Evolutionary conservation across 768 basidiomycete species (phyloP).

Genomic region (Imleria badia): DNA sequence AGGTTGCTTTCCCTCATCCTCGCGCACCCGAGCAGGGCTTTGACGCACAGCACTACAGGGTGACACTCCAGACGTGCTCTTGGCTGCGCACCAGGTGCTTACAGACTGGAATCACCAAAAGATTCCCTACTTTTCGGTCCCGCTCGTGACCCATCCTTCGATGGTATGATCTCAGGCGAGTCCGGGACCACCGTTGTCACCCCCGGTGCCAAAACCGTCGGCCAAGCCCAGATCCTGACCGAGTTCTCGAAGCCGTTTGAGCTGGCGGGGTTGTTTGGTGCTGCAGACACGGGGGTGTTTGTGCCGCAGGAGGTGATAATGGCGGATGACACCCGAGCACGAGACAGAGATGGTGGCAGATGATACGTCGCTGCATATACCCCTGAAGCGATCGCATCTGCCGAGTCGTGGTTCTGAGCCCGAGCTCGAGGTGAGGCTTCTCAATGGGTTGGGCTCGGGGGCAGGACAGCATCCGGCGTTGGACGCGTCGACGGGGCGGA

Average conservation of each 20-base stretch:
- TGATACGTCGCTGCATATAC: slow-evolving; percentile 33
- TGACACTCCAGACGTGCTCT: slow-evolving; percentile 84
- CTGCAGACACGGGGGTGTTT: slow-evolving; percentile 78
- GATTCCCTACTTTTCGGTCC: slow-evolving; percentile 83
- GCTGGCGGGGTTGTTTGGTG: slow-evolving; percentile 76
- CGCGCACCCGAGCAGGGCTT: neutral
- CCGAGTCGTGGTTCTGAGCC: neutral
- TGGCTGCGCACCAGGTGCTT: slow-evolving; percentile 78
- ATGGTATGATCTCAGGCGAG: slow-evolving; percentile 43
- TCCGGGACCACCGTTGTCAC: slow-evolving; percentile 43
- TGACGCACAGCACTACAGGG: slow-evolving; percentile 46
- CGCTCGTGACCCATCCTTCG: slow-evolving; percentile 78
- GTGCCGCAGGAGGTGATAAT: slow-evolving; percentile 40
- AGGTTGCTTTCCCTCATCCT: slow-evolving; percentile 43
- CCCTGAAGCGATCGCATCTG: slow-evolving; percentile 26
- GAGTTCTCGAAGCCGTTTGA: slow-evolving; percentile 78
- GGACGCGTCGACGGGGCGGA: too few species aligned
- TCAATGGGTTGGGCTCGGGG: too few species aligned
- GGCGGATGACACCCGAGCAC: slow-evolving; percentile 40
- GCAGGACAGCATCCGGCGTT: too few species aligned
- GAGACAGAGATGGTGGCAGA: slow-evolving; percentile 41
- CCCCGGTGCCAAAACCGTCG: slow-evolving; percentile 76
- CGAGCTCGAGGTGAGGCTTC: too few species aligned
- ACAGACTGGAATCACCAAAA: slow-evolving; percentile 97
- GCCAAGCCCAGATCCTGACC: slow-evolving; percentile 75